Conservation (phyloP, 371 early-diverging fungal genomes). For the Batrachochytrium dendrobatidis region DNA sequence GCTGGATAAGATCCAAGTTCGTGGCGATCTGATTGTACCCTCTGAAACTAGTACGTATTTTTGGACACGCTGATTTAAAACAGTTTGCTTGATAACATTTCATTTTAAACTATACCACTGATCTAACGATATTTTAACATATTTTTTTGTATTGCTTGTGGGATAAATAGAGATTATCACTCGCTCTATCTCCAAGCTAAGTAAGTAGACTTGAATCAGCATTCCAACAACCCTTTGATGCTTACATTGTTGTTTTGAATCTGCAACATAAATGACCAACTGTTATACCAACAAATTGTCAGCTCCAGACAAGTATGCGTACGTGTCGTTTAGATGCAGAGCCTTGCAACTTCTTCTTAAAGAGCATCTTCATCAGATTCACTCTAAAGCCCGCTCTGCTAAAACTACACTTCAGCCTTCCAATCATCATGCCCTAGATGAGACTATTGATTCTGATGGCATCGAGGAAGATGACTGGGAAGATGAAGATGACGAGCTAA, state of each 20-base stretch:
- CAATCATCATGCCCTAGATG: neutral
- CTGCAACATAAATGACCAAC: neutral
- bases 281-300: neutral
- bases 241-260: conserved; percentile 9
- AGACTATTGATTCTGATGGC: neutral
- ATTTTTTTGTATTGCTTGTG: neutral
- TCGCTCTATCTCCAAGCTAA: conserved; percentile 46
- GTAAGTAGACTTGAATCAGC: conserved; percentile 24
- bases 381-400: conserved; percentile 4
- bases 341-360: conserved; percentile 71
- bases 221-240: neutral
- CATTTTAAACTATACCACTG: conserved; percentile 27
- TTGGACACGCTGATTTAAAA: conserved; percentile 1
- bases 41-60: conserved; percentile 44
- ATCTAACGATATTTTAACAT: neutral
- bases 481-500: conserved; percentile 21
- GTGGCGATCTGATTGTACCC: conserved; percentile 70
- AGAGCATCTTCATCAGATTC: conserved; percentile 48
- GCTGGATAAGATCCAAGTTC: conserved; percentile 57
- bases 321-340: conserved; percentile 69
- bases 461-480: conserved; percentile 7
- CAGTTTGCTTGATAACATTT: too few species aligned
- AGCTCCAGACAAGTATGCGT: conserved; percentile 74
- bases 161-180: conserved; percentile 42
- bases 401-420: conserved; percentile 13